phyloP scores from a whole-genome alignment of 139 green algal genomes.

The Picochlorum sp. region DNA sequence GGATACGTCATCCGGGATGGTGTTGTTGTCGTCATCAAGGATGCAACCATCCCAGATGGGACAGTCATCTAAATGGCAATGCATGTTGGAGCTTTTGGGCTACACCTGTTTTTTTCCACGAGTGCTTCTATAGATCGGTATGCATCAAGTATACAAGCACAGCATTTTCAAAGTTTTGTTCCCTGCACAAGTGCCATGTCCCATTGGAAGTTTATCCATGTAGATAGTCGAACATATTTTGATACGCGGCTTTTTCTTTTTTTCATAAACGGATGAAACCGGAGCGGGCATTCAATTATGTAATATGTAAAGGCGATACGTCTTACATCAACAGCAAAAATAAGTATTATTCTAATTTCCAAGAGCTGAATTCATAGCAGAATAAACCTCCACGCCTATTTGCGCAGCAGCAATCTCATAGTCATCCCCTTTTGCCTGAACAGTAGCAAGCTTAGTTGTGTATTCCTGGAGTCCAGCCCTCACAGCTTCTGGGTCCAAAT shows the following conservation, averaged over 20 bases:
- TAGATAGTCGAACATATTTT: neutral
- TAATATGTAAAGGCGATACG: neutral
- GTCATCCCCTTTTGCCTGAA: constrained; percentile 62
- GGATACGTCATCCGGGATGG: constrained; percentile 95
- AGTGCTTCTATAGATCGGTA: too few species aligned
- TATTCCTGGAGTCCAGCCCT: constrained; percentile 60
- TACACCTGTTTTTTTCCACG: neutral
- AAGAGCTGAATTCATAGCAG: constrained; percentile 62
- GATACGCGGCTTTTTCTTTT: neutral
- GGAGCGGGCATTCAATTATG: too few species aligned
- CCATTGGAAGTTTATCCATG: too few species aligned
- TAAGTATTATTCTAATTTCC: constrained; percentile 8
- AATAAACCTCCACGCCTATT: constrained; percentile 83
- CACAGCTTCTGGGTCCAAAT: constrained; percentile 61
- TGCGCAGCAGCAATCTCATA: constrained; percentile 72
- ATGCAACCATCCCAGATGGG: constrained; percentile 67
- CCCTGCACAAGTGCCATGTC: too few species aligned
- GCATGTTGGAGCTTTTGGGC: neutral
- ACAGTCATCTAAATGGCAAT: constrained; percentile 4
- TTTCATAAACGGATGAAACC: neutral
- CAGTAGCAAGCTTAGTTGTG: constrained; percentile 52
- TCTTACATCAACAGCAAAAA: neutral
- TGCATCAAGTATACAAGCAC: too few species aligned
- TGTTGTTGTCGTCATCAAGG: constrained; percentile 93
- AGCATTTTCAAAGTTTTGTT: too few species aligned